phyloP scores from a whole-genome alignment of 2,329 filamentous ascomycete genomes.

The Cordyceps militaris region DNA sequence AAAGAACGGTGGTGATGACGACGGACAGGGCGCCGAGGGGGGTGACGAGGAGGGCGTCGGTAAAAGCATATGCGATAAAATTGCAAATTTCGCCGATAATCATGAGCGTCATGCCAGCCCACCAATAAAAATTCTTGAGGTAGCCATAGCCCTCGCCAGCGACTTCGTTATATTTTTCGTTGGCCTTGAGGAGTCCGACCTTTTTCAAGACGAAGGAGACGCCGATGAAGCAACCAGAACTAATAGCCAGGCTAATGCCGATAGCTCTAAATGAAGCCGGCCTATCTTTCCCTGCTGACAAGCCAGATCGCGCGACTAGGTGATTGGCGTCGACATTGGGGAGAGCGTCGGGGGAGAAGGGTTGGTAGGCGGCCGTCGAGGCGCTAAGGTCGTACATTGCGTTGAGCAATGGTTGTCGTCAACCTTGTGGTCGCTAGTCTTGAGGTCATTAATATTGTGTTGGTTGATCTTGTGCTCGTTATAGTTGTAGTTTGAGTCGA shows the following conservation, averaged over 20 bases:
- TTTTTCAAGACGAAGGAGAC: slow-evolving; percentile 96
- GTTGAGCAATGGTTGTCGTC: no score
- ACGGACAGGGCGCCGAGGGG: slow-evolving; percentile 86
- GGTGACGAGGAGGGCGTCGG: slow-evolving; percentile 91
- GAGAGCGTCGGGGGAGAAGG: neutral
- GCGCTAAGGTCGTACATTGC: slow-evolving; percentile 9
- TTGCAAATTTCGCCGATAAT: slow-evolving; percentile 95
- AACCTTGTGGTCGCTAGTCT: no score
- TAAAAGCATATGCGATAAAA: slow-evolving; percentile 94
- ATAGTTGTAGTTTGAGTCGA: neutral
- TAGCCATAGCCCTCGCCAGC: slow-evolving; percentile 97
- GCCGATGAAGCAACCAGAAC: slow-evolving; percentile 88
- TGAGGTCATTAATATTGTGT: neutral
- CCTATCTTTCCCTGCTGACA: slow-evolving; percentile 21
- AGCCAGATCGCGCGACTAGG: neutral
- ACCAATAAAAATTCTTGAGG: slow-evolving; percentile 92
- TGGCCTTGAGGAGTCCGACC: slow-evolving; percentile 80
- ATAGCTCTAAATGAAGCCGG: slow-evolving; percentile 69
- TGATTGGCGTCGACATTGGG: neutral
- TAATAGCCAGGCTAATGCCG: slow-evolving; percentile 77
- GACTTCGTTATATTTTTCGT: slow-evolving; percentile 92
- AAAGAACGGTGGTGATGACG: slow-evolving; percentile 84
- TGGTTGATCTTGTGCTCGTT: neutral
- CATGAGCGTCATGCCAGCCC: slow-evolving; percentile 93
- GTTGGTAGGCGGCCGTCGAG: slow-evolving; percentile 4